Evolutionary conservation across 345 rosid genomes (phyloP), one percentile per base, ranked within the genome.

Genomic region (Durio zibethinus): DNA sequence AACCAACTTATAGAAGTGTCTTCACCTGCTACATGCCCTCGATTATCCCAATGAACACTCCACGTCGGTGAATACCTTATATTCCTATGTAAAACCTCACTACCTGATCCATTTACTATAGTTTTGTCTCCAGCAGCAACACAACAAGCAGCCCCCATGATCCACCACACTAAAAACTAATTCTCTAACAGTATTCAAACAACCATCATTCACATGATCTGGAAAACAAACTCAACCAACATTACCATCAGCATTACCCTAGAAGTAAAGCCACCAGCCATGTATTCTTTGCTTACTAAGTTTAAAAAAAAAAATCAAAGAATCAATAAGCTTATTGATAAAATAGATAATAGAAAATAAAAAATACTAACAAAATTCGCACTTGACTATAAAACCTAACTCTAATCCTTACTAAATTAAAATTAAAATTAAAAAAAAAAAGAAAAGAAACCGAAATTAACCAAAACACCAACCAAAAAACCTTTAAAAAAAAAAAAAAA

Each of bases 11-110:
- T 59, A 27, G 98, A 88, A 67, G 93, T 79, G 45, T 94, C 97
- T 83, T 97, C 99, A 45, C 97, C 98, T 0, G 99, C 98, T 48
- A 97, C 99, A 48, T 97, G 93, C 67, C 98, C 97, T 80, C 98
- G 83, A 77, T 88, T 89, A 80, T 97, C 99, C 99, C 99, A 97
- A 62, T 92, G 86, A 63, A 92, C 91, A 85, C 97, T 97, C 98
- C 97, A 93, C 11, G 89, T 84, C 0, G 99, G 99, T 23, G 99
- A 97, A 85, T 86, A 66, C 76, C 94, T 87, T n/a, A 90, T 54
- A 83, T 87, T 89, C 84, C 95, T 87, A 77, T 83, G 93, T 71
- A 90, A 76, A 61, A 80, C 74, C 27, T 91, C 98, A 78, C 83
- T 80, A 78, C 89, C 87, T 18, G 90, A 80, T 78, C 84, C 90